These are phyloP conservation scores for Geranium rotundifolium DNA, from an alignment of 345 rosid genomes.

Conservation along the genomic window DNA sequence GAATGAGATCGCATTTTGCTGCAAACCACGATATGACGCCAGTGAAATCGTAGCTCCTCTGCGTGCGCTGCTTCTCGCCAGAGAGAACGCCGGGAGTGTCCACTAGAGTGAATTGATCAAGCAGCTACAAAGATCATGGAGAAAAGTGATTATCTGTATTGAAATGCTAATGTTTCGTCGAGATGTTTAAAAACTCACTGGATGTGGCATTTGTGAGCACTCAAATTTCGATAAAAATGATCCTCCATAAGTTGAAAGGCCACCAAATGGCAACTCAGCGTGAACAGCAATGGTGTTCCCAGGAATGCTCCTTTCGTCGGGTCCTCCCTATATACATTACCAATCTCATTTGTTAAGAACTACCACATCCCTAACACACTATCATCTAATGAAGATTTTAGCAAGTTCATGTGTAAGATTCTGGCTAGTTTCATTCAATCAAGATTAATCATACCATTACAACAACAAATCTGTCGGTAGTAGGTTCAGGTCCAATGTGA, in stretches of 20 bases:
- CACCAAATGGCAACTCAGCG: conserved; percentile 81
- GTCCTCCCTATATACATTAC: conserved; percentile 41
- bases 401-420: background rate
- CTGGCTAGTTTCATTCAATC: background rate
- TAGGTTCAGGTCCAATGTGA: conserved; percentile 98
- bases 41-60: conserved; percentile 80
- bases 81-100: conserved; percentile 96
- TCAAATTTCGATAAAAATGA: conserved; percentile 79
- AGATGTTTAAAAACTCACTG: conserved; percentile 28
- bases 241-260: conserved; percentile 79
- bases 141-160: too few relatives aligned
- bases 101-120: conserved; percentile 81
- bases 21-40: conserved; percentile 97
- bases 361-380: too few relatives aligned
- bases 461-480: conserved; percentile 93
- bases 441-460: conserved; percentile 51
- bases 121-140: conserved; percentile 34
- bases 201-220: conserved; percentile 95
- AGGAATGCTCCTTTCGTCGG: conserved; percentile 60
- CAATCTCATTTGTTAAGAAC: background rate
- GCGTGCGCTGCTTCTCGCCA: conserved; percentile 87
- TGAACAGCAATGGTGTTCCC: conserved; percentile 89
- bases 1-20: conserved; percentile 83
- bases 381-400: conserved; percentile 1
- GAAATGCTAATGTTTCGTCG: too few relatives aligned